Base-by-base conservation (phyloP, 306 rosid species). In the Lablab purpureus region DNA sequence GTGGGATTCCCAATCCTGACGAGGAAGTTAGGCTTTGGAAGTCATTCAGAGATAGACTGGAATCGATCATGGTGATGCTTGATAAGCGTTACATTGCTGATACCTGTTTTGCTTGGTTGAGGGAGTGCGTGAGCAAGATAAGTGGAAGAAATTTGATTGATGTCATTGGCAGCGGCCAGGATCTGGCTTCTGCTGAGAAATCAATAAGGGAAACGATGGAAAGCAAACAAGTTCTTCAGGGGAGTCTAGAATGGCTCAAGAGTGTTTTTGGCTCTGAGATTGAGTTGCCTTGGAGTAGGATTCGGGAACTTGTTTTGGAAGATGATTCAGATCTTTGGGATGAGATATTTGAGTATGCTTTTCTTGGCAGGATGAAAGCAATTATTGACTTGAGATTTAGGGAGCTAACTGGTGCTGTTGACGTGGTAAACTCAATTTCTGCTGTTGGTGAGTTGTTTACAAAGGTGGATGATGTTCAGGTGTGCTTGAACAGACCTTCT, bases 1-100 rank as follows among this genome's bases (percentile, higher is more conserved):
- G 99, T 19, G 98, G 99, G 80, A 95, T 95, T 87, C 95, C 98
- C 49, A 87, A 89, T 72, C 99, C 99, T 1, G 98, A 95, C 17
- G 99, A 90, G 82, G 99, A 95, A 86, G 89, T 95, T 56, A 91
- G 89, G 93, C 98, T 93, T 15, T 95, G 99, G 99, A 93, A 90
- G 60, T 85, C 81, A 9, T 95, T 95, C 73, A 84, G 98, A 79
- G 98, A 95, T 71, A 88, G 87, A 47, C 60, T 95, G 81, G 97
- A 91, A 68, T 85, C 91, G 0, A 54, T 84, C 76, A 93, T 93
- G 93, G 84, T 80, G 45, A 87, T 90, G 82, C 92, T 95, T 43
- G 92, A 93, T 52, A 93, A 90, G 69, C 87, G 79, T 9, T 89
- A 84, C 82, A 91, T 95, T 66, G 92, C 99, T 47, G 77, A 77